Conservation (phyloP, 73 alveolate genomes). For the Vitrella brassicaformis region DNA sequence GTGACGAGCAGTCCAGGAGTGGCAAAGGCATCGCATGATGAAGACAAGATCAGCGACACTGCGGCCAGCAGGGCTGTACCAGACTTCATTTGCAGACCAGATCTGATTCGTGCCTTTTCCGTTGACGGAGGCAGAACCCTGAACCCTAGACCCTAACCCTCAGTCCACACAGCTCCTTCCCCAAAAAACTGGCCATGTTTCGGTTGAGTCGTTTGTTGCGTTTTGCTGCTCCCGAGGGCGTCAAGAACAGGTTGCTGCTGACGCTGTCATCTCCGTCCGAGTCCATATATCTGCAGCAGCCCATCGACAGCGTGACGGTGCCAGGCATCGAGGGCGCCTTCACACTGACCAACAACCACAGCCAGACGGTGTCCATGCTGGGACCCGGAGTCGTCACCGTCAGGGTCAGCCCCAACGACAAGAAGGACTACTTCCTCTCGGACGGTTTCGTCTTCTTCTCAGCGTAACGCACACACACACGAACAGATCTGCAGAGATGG, state of each 20-base stretch:
- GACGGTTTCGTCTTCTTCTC: slow-evolving; percentile 31
- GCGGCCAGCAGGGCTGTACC: too few relatives aligned
- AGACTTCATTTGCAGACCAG: too few relatives aligned
- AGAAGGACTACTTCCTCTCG: slow-evolving; percentile 31
- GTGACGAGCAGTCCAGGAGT: too few relatives aligned
- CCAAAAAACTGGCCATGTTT: background rate
- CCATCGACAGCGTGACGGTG: slow-evolving; percentile 34
- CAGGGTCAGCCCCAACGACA: slow-evolving; percentile 16
- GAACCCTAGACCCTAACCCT: too few relatives aligned
- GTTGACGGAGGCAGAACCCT: too few relatives aligned
- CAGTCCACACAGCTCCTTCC: too few relatives aligned
- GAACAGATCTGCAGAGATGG: too few relatives aligned
- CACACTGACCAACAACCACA: slow-evolving; percentile 39
- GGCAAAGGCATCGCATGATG: too few relatives aligned
- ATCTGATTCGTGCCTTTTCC: too few relatives aligned
- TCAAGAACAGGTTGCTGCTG: slow-evolving; percentile 22
- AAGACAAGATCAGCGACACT: too few relatives aligned
- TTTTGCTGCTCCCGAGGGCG: slow-evolving; percentile 2
- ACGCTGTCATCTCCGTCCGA: slow-evolving; percentile 26
- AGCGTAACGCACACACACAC: too few relatives aligned
- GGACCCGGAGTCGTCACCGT: slow-evolving; percentile 32
- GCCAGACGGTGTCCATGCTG: slow-evolving; percentile 29
- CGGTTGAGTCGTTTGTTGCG: too few relatives aligned
- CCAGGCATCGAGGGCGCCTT: slow-evolving; percentile 37
- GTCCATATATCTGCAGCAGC: slow-evolving; percentile 25